Evolutionary conservation across 495 filamentous ascomycete genomes (phyloP), one percentile per base, ranked within the genome.

Genomic region (Penicillium lagena): DNA sequence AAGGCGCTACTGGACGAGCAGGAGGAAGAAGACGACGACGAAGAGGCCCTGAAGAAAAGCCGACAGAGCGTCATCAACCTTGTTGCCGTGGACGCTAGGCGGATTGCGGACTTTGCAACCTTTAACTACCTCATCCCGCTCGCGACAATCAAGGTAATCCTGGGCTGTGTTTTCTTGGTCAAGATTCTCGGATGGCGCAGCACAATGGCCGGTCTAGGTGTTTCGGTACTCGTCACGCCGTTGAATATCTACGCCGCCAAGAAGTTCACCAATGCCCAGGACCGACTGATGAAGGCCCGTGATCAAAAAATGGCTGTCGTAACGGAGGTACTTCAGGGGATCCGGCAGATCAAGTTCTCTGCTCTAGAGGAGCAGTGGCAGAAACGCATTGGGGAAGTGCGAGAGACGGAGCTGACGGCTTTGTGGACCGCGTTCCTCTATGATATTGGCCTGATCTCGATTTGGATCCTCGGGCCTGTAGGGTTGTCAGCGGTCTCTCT

Each of bases 281-380:
- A 84, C 44, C 68, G 71, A 11, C 63, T 94, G 36, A 94, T 94
- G 89, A 87, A 86, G 55, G 67, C 81, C 9, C 73, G 87, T 43
- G 89, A 95, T 59, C 69, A 78, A 36, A 91, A 91, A 55, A 79
- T 90, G 72, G 81, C 75, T 0, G 73, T 90, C 1, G 75, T 95
- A 10, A 87, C 85, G 0, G 89, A 95, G 59, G 87, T 85, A 1
- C 65, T 95, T 0, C 81, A 87, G 49, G 89, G 83, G 39, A 91
- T 95, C 43, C 77, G 89, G 7, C 89, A 94, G 56, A 87, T 95
- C 59, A 95, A 95, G 52, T 90, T 95, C 51, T 86, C 86, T 1
- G 88, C 87, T 9, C 60, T 88, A n/a, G 89, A 95, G 56, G 60
- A 68, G 12, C 79, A 86, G 47, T 95, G 89, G 89, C 77, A 90